Base-by-base conservation (phyloP, 352 stramenopile genomes). In the Blastocystis sp. region DNA sequence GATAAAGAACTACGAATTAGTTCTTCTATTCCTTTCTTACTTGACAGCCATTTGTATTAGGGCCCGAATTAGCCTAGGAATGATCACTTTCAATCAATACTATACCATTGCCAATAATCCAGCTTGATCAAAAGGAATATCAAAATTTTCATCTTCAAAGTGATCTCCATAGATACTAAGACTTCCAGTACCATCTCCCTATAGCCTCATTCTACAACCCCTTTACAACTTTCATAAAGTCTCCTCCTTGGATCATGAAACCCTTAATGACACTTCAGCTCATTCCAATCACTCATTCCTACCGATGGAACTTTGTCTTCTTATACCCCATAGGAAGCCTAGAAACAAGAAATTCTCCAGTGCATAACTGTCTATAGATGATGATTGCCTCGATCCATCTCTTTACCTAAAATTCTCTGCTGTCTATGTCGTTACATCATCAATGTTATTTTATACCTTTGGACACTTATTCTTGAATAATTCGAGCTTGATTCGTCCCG, bases 191-290 rank as follows among this genome's bases (percentile, higher is more conserved):
- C 78, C 78, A 89, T 89, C 78, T 33, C 66, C 66, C 78, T 89
- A 89, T 5, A 56, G 0, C 15, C 40, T 30, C 40, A 17, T 4
- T 57, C 17, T 35, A 1, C 13, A 33, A 30, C 24, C 2, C 24
- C n/a, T 33, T 19, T 24, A 37, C 19, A 33, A 89, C 94, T 17
- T 93, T 95, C 4, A 94, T 95, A 81, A 95, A 95, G 91, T 98
- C 96, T 44, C 96, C 96, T 68, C 95, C 97, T 91, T 99, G 97
- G 56, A 98, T 95, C 93, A 99, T 99, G 90, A 98, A 99, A 42
- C 95, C 84, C n/a, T 79, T 79, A 9, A 90, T 81, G 27, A 89
- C 44, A 77, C 78, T 89, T 77, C 4, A 13, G 2, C 1, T 35
- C 40, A 35, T 27, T 3, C 13, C 0, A 77, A 30, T 0, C 17